phyloP scores from a whole-genome alignment of 768 basidiomycete genomes.

The Lactarius sanguifluus region DNA sequence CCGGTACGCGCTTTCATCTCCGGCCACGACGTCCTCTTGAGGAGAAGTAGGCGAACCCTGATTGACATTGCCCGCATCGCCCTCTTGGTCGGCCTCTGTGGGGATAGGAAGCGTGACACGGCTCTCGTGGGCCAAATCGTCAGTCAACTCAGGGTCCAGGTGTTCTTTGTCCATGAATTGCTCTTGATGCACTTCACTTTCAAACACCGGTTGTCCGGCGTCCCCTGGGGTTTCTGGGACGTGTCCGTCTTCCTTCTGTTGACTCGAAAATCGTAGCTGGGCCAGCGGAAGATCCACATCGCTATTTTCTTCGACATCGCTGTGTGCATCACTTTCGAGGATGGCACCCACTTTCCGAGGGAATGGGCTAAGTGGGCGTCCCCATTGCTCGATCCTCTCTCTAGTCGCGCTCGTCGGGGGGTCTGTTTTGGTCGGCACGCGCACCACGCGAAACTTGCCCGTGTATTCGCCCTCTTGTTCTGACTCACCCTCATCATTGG shows the following conservation, averaged over 20 bases:
- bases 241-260: not conserved
- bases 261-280: slow-evolving; percentile 7
- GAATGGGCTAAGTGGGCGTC: slow-evolving; percentile 68
- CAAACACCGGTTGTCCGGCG: not conserved
- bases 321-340: slow-evolving; percentile 34
- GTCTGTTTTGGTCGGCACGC: slow-evolving; percentile 61
- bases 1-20: slow-evolving; percentile 16
- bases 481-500: slow-evolving; percentile 31
- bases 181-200: slow-evolving; percentile 12
- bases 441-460: slow-evolving; percentile 56
- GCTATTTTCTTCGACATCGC: slow-evolving; percentile 29
- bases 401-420: slow-evolving; percentile 59
- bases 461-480: slow-evolving; percentile 65
- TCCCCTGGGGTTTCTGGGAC: slow-evolving; percentile 17
- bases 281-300: slow-evolving; percentile 3
- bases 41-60: slow-evolving; percentile 1
- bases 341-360: slow-evolving; percentile 38
- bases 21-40: slow-evolving; percentile 4
- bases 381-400: slow-evolving; percentile 57
- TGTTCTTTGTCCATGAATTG: not conserved
- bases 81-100: slow-evolving; percentile 5
- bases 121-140: slow-evolving; percentile 10
- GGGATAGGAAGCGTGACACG: not conserved
- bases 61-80: not conserved
- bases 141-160: slow-evolving; percentile 6